These are phyloP conservation scores for Russula virescens DNA, from an alignment of 768 basidiomycete species.

Conservation along the genomic window DNA sequence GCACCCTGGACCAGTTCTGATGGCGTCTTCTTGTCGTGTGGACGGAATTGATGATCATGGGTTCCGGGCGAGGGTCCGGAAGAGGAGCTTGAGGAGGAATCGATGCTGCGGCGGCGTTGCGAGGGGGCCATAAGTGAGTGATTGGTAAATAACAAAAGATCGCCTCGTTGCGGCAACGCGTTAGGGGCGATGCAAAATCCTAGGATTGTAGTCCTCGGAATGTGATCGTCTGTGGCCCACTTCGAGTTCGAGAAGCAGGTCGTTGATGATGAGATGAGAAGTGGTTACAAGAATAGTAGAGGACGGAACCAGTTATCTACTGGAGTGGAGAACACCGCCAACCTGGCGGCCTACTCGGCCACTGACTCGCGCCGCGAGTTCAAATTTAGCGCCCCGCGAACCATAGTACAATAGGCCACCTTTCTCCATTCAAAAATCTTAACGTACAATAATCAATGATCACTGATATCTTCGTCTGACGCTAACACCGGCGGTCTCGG, in stretches of 20 bases:
- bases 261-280: not conserved
- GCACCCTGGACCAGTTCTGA: not conserved
- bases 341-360: too few relatives aligned
- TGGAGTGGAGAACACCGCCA: too few relatives aligned
- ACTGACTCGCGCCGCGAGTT: not conserved
- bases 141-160: not conserved
- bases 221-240: not conserved
- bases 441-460: not conserved
- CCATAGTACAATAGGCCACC: too few relatives aligned
- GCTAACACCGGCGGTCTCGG: not conserved
- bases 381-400: not conserved
- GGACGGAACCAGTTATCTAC: too few relatives aligned
- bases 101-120: constrained; percentile 21
- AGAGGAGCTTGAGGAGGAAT: constrained; percentile 19
- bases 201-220: constrained; percentile 16
- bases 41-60: not conserved
- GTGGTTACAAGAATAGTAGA: too few relatives aligned
- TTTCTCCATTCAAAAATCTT: not conserved
- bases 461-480: not conserved
- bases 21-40: not conserved
- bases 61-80: not conserved
- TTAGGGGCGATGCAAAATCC: not conserved
- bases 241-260: not conserved
- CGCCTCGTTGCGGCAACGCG: constrained; percentile 14
- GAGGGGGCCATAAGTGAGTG: constrained; percentile 8